Conservation (phyloP, 129 eudicot genomes). For the Escallonia rubra region DNA sequence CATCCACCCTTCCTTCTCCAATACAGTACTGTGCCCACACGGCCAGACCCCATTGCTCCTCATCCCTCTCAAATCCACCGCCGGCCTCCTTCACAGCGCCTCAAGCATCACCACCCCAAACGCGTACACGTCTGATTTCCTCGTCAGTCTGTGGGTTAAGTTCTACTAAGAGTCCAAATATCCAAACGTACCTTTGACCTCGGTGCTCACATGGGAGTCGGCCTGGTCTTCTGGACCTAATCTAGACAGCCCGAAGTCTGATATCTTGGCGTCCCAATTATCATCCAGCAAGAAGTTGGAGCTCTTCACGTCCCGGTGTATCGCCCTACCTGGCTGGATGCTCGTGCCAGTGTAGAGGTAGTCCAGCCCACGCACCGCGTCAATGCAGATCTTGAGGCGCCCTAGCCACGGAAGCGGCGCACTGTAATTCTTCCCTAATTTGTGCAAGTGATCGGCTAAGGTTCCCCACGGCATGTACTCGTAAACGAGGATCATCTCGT, state of each 20-base stretch:
- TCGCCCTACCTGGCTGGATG: constrained; percentile 32
- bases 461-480: constrained; percentile 81
- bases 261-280: constrained; percentile 74
- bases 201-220: too few species aligned
- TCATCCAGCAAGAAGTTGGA: constrained; percentile 74
- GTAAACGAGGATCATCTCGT: constrained; percentile 63
- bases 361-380: constrained; percentile 80
- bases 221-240: constrained; percentile 59
- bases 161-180: too few species aligned
- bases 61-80: too few species aligned
- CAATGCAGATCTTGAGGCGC: constrained; percentile 64
- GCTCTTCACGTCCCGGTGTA: constrained; percentile 89
- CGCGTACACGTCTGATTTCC: too few species aligned
- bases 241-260: constrained; percentile 81
- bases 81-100: too few species aligned
- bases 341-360: constrained; percentile 77
- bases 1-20: too few species aligned
- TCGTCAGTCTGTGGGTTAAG: too few species aligned
- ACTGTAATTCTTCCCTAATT: constrained; percentile 16
- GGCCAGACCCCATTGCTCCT: too few species aligned
- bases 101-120: too few species aligned
- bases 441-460: constrained; percentile 69
- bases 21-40: too few species aligned
- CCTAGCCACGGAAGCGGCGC: constrained; percentile 60
- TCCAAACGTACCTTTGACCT: too few species aligned